Evolutionary conservation across 2,329 filamentous ascomycete genomes (phyloP).

Genomic region (Monilinia aucupariae): DNA sequence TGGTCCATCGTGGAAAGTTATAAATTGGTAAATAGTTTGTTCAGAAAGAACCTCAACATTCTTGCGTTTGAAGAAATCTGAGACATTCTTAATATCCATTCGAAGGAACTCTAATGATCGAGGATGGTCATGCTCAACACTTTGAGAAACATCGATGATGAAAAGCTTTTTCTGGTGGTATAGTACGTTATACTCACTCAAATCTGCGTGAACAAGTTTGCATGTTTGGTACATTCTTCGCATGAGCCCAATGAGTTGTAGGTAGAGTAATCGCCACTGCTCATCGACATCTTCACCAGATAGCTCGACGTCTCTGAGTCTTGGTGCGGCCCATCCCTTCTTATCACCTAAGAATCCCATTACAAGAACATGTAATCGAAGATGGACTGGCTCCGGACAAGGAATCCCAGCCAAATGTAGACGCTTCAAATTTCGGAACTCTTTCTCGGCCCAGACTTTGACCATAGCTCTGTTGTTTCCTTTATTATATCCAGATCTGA

Average conservation of each 20-base stretch:
- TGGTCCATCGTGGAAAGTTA: constrained; percentile 58
- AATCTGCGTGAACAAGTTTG: constrained; percentile 85
- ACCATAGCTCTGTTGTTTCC: constrained; percentile 95
- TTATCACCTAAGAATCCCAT: constrained; percentile 90
- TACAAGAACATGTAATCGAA: constrained; percentile 89
- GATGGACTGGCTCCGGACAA: constrained; percentile 80
- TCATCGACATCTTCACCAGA: constrained; percentile 60
- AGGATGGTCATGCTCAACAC: constrained; percentile 94
- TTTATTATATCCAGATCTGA: constrained; percentile 87
- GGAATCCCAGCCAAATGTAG: constrained; percentile 81
- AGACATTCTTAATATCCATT: constrained; percentile 98
- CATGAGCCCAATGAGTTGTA: constrained; percentile 83
- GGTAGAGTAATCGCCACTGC: constrained; percentile 73
- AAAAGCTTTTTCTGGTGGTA: constrained; percentile 79
- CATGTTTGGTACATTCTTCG: constrained; percentile 89
- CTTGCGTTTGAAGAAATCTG: constrained; percentile 84
- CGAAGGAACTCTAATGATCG: constrained; percentile 86
- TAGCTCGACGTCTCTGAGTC: constrained; percentile 80
- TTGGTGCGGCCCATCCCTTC: constrained; percentile 81
- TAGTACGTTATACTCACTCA: constrained; percentile 97
- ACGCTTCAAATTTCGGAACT: constrained; percentile 86
- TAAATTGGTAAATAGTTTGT: constrained; percentile 75
- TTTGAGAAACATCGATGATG: constrained; percentile 97
- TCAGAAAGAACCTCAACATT: constrained; percentile 78
- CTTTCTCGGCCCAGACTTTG: constrained; percentile 97